A percentile compares a stretch with the other conserved stretches of the same genome.
Conservation (phyloP, 108 stramenopile species). For the Stephanodiscus triporus region DNA sequence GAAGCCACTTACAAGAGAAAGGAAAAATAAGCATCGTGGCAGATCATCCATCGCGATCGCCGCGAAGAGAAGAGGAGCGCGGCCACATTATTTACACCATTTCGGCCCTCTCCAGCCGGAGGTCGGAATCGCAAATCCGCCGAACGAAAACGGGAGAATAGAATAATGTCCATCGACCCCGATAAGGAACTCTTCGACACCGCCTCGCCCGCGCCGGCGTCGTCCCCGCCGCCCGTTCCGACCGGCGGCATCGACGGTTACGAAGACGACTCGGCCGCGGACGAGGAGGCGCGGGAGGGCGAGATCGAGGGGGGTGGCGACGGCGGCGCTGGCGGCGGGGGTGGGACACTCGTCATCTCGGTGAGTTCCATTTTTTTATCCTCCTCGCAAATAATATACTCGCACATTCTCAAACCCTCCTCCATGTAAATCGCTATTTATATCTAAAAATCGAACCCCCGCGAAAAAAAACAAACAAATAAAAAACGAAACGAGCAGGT, state of each 20-base stretch:
- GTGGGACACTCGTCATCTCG: conserved; percentile 1
- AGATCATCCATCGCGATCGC: too few relatives aligned
- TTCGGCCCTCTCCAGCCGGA: too few relatives aligned
- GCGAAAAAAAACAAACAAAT: too few relatives aligned
- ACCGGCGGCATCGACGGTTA: not conserved
- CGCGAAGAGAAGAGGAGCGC: too few relatives aligned
- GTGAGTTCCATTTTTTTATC: conserved; percentile 11
- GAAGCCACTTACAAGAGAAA: too few relatives aligned
- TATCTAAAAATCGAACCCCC: not conserved
- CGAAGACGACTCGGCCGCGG: not conserved
- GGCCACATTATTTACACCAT: too few relatives aligned
- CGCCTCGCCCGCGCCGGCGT: conserved; percentile 12
- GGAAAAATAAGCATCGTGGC: too few relatives aligned
- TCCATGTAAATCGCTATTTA: too few relatives aligned
- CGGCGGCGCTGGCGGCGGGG: not conserved
- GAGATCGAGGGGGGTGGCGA: not conserved
- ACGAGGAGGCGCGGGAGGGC: not conserved
- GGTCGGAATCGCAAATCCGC: too few relatives aligned
- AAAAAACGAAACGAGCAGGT: conserved; percentile 31
- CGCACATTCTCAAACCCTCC: too few relatives aligned
- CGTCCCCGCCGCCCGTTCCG: not conserved
- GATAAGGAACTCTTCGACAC: conserved; percentile 37
- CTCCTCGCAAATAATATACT: too few relatives aligned
- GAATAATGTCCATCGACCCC: conserved; percentile 21
- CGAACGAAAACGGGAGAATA: not conserved